Percentiles rank a stretch among this genome's conserved stretches.
phyloP scores from a whole-genome alignment of 352 stramenopile genomes.

The Globisporangium paddicum region DNA sequence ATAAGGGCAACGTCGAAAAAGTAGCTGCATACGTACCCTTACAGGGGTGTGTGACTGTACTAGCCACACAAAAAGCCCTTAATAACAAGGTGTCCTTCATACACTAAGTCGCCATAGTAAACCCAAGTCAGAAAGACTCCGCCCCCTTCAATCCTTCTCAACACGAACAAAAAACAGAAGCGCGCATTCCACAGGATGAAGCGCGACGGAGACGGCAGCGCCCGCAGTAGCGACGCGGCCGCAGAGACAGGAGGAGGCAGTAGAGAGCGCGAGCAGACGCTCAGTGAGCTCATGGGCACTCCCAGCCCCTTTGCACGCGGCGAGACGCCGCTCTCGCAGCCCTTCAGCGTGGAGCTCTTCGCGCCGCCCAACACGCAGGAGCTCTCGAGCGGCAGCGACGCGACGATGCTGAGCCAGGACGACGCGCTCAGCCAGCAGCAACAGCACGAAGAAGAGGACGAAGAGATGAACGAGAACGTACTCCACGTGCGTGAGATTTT shows the following conservation, averaged over 20 bases:
- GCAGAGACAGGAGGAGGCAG: neutral
- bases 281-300: neutral
- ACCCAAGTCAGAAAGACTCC: neutral
- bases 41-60: no score
- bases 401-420: constrained; percentile 1
- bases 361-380: constrained; percentile 16
- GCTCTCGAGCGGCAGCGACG: neutral
- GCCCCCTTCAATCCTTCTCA: constrained; percentile 5
- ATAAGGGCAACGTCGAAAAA: no score
- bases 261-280: neutral
- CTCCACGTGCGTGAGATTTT: constrained; percentile 18
- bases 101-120: no score
- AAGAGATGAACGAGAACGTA: constrained; percentile 12
- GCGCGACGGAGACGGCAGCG: neutral
- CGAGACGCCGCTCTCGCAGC: constrained; percentile 4
- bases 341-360: constrained; percentile 14
- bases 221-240: neutral
- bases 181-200: neutral
- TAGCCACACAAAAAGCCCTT: no score
- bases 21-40: no score
- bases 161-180: neutral
- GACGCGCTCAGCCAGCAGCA: neutral
- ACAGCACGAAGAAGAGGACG: neutral
- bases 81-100: no score
- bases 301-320: neutral